Percentiles rank a stretch among this genome's conserved stretches.
Evolutionary conservation across 108 stramenopile genomes (phyloP).

Genomic region (Discostella stelligeroides): DNA sequence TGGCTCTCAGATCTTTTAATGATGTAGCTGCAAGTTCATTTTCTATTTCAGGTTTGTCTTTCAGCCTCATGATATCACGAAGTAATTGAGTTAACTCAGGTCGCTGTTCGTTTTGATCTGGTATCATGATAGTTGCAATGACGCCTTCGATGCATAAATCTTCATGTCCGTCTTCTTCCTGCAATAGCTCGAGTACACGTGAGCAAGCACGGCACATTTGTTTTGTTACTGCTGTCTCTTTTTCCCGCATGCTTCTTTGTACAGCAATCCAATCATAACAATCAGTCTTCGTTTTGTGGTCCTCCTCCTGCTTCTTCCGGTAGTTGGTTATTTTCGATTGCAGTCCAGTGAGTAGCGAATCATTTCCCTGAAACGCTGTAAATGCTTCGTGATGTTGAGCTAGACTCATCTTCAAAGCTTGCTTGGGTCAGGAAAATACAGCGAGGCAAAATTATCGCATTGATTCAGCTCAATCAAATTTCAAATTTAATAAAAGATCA

Average conservation of each 20-base stretch:
- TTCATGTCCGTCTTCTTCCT: conserved; percentile 11
- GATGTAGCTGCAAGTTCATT: conserved; percentile 15
- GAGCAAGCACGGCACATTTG: conserved; percentile 11
- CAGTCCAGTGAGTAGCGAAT: conserved; percentile 2
- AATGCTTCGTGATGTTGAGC: background rate
- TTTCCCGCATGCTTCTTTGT: conserved; percentile 5
- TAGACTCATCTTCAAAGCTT: background rate
- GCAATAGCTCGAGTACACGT: background rate
- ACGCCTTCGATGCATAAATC: background rate
- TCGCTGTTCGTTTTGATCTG: background rate
- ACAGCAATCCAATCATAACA: conserved; percentile 24
- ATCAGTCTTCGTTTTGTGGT: conserved; percentile 1
- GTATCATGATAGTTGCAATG: background rate
- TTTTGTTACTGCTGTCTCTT: conserved; percentile 12
- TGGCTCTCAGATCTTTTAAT: conserved; percentile 19
- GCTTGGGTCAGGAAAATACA: background rate
- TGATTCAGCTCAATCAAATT: no score
- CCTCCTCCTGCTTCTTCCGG: conserved; percentile 5
- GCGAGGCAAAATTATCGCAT: no score
- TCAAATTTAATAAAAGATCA: background rate
- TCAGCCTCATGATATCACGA: background rate
- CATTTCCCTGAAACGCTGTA: background rate
- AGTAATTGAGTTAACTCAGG: conserved; percentile 4
- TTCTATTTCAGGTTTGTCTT: background rate
- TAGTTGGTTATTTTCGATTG: conserved; percentile 11